Base-by-base conservation (phyloP, 1,139 yeast species). In the Pichia sp. region DNA sequence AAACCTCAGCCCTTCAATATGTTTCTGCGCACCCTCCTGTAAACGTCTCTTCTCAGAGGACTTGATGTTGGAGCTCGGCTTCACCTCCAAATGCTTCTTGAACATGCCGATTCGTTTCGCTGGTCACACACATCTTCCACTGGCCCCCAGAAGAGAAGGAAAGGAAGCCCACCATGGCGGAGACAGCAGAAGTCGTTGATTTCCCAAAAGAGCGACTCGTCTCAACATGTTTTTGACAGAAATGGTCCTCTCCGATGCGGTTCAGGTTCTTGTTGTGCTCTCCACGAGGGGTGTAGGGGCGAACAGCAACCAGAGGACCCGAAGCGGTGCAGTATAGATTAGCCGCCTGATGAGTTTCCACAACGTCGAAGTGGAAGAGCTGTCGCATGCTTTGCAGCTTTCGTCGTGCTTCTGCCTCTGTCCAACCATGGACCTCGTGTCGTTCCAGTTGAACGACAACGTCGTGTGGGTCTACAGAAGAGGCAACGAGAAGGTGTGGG, bases 11-110 rank as follows among this genome's bases (percentile, higher is more conserved):
- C 47, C 51, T 36, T 46, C 24, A 7, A 87, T 68, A 24, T 89
- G 56, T 4, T 38, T 67, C 14, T 73, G 72, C 50, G 81, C 80
- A 2, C 73, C 70, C 36, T 79, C 83, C 8, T 54, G 55, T 4
- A 89, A 71, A 61, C 79, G 81, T 64, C 91, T 78, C 50, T 95
- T 74, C 60, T 91, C 97, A 0, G 96, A 87, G 12, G 89, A 81
- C 69, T 91, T 91, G 58, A 92, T 76, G 64, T 88, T 88, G 9
- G 96, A 81, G 51, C 83, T 75, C 4, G 95, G 85, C 70, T 90
- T 90, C 53, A 84, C 74, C 68, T 72, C 76, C 6, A 88, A 83
- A 52, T 78, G 80, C 61, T 84, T 85, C 66, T 78, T 80, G 62
- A 85, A 86, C 91, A 85, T 85, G 8, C n/a, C 38, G n/a, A 12